Conservation (phyloP, 1,284 basidiomycete species). For the Ceratobasidium papillatum region DNA sequence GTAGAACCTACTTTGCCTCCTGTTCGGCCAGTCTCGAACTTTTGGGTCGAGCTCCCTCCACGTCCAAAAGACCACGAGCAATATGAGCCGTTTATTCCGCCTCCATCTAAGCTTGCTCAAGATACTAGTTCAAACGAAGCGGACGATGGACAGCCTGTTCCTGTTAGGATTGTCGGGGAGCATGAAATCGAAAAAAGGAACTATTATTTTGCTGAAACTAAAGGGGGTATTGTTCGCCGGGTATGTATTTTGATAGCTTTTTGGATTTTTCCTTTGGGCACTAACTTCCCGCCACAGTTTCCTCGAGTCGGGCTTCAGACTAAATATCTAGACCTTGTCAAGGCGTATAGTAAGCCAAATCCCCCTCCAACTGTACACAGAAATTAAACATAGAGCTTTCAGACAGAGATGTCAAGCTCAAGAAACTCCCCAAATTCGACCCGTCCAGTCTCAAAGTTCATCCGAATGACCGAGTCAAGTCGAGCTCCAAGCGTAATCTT, state of each 20-base stretch:
- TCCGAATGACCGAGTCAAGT: conserved; percentile 14
- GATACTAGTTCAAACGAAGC: not conserved
- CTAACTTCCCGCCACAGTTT: conserved; percentile 14
- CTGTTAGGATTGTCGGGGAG: conserved; percentile 37
- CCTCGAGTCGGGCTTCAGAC: not conserved
- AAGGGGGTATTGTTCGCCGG: conserved; percentile 24
- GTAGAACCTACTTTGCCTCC: conserved; percentile 17
- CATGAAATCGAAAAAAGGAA: conserved; percentile 2
- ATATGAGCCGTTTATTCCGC: not conserved
- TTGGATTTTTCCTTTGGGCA: not conserved
- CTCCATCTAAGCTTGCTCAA: not conserved
- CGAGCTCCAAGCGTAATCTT: not conserved
- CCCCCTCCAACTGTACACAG: not conserved
- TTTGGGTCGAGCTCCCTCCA: conserved; percentile 26
- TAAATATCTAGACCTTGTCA: conserved; percentile 16
- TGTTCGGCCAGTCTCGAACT: not conserved
- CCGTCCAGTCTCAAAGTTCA: conserved; percentile 8
- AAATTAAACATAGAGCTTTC: not conserved
- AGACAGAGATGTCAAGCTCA: conserved; percentile 14
- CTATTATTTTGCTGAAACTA: conserved; percentile 41
- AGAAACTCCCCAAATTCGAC: conserved; percentile 11
- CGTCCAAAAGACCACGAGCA: conserved; percentile 18
- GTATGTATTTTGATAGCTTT: conserved; percentile 18
- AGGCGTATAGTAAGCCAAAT: conserved; percentile 3
- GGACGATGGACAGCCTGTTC: not conserved